Evolutionary conservation across 2,329 filamentous ascomycete species (phyloP), one percentile per base, ranked within the genome.

Genomic region (Aspergillus brasiliensis): DNA sequence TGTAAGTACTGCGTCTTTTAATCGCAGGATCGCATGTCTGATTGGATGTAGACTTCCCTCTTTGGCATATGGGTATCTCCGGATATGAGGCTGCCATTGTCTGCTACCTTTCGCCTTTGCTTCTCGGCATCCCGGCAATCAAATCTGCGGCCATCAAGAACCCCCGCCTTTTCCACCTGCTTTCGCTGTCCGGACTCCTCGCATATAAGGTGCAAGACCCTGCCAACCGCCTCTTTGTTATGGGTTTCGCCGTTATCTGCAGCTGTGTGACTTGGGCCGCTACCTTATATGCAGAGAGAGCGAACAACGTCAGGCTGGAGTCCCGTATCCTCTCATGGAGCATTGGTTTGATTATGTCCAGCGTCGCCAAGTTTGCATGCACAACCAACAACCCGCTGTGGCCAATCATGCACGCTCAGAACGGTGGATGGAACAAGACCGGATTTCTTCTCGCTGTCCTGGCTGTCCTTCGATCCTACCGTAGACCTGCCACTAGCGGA

Each of bases 51-150:
- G 90, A 96, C 77, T 99, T 99, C 75, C 95, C 95, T 13, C 85
- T 99, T 10, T 99, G 95, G 95, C 88, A 97, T 75, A 99, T 99
- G 95, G 95, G 95, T 27, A 96, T 99, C 62, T 98, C 94, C 3
- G 95, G 95, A 63, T 99, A 95, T 73, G 95, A 99, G 78, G 89
- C 88, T 46, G 83, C 96, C 66, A 88, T 99, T 71, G 89, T 98
- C 87, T 86, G 85, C 52, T 94, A 91, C 3, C 77, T 94, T 54
- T 91, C 93, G 4, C 95, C 95, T 0, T 82, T 93, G 40, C 76
- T 98, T 19, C 86, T 99, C 46, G 87, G 83, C 21, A 88, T 92
- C 63, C 83, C 83, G 49, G 81, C 88, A 1, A 61, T 97, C 17
- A 89, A 92, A 61, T 84, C 84, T 40, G 74, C 91, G 15, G 83